Evolutionary conservation across 352 stramenopile species (phyloP), one percentile per base, ranked within the genome.

Genomic region (Pilasporangium apinafurcum): DNA sequence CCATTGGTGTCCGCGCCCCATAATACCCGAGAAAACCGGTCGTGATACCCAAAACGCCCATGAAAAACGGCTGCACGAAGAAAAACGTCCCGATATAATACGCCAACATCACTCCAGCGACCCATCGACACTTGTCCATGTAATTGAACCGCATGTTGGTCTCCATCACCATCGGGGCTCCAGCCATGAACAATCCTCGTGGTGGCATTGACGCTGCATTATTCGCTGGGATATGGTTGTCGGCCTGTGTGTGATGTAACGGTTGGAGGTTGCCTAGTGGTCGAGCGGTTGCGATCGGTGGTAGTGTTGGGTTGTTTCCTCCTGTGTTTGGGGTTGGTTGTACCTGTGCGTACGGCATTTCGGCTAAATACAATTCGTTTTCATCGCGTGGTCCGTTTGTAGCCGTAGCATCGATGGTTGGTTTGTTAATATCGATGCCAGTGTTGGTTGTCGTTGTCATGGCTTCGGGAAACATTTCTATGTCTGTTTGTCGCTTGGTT

Each of bases 31-130:
- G 53, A 38, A 89, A 80, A 24, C 57, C 71, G 35, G 77, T 86
- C 36, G 81, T 25, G 24, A 87, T 44, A 42, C 77, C 77, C 22
- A 79, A 16, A 22, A 61, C 59, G 18, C 71, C 71, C n/a, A 87
- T 38, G 29, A 86, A 48, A 41, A 87, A 83, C 22, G 77, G 77
- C 52, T 89, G 77, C 34, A 86, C 31, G 48, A 89, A 87, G 55
- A 89, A 56, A 36, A 86, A 78, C 29, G 77, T 86, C 18, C 40
- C 59, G 12, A 69, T 40, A 55, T 89, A 89, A 45, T 89, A 89
- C 40, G 53, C 58, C 35, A 89, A 60, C 62, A 89, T 77, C 40
- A 71, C 56, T 33, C 56, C 60, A 0, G 71, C 74, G 47, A 80
- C 53, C 69, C 72, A 80, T 12, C 74, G 66, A 13, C 66, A 83